Base-by-base conservation (phyloP, 1,139 yeast genomes). In the Kurtzmaniella quercitrusa region DNA sequence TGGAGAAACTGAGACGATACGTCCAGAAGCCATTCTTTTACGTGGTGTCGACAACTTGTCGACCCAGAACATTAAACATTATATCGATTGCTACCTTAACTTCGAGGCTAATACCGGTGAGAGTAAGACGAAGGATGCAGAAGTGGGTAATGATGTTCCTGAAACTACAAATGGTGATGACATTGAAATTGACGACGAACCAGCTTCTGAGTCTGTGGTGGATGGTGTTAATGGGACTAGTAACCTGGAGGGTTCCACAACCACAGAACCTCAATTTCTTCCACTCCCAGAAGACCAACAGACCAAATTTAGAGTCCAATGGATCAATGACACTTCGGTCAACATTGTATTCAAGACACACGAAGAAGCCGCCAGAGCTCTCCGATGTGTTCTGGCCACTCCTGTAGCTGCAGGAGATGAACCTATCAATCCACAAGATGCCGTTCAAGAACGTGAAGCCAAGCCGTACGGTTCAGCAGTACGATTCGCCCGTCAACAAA, bases 1-100 rank as follows among this genome's bases (percentile, higher is more conserved):
- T 43, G 67, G 69, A n/a, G 48, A 50, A 38, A 50, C 62, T 8
- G 65, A 67, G 48, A 55, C 53, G 1, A 43, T 65, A 23, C 52
- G 81, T 41, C 77, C 79, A 9, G 81, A 78, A 41, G 77, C 85
- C 0, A 50, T 85, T 21, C 70, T 66, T 45, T 49, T 85, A 3
- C 59, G 66, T 41, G 94, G 94, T 16, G 93, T 85, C 1, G 89
- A 85, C 50, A 79, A 75, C 42, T 66, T 85, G 48, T 77, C 85
- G 37, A 82, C 89, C 2, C 72, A 75, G 39, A 85, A 83, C 45
- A 77, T 85, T 48, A 79, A 81, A 55, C 62, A 70, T 15, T 85
- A 73, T 54, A 61, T 83, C 15, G 78, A 77, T 43, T 62, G 66
- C 45, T 75, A 77, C 53, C 55, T 81, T 41, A 78, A 78, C 51